phyloP scores from a whole-genome alignment of 495 filamentous ascomycete species.

The Daldinia caldariorum region DNA sequence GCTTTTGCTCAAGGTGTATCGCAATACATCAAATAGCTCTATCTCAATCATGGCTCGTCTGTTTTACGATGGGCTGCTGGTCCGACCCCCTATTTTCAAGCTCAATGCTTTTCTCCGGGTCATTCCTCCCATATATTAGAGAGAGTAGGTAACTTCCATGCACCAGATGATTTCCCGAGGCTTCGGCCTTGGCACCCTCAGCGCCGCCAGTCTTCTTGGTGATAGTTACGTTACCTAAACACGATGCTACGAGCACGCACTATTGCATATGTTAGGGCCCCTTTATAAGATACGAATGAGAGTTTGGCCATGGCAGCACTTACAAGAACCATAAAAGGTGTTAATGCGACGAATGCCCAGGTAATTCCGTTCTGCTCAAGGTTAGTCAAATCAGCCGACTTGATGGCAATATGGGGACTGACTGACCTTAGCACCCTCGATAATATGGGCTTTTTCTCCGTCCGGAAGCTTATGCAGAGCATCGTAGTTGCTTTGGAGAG shows the following conservation, averaged over 20 bases:
- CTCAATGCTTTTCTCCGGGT: background rate
- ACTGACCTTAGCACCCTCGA: conserved; percentile 44
- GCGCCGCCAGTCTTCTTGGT: conserved; percentile 23
- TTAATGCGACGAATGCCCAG: conserved; percentile 65
- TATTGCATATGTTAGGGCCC: conserved; percentile 16
- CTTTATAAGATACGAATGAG: background rate
- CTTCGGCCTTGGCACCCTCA: background rate
- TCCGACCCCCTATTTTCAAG: background rate
- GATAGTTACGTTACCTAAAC: conserved; percentile 67
- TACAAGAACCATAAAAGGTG: conserved; percentile 63
- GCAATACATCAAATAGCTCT: background rate
- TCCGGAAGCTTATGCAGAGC: conserved; percentile 39
- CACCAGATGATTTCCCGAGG: conserved; percentile 14
- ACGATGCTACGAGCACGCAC: conserved; percentile 54
- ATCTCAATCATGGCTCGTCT: background rate
- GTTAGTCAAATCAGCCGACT: conserved; percentile 12
- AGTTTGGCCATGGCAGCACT: conserved; percentile 2
- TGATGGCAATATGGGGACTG: background rate
- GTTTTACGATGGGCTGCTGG: background rate
- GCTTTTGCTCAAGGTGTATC: background rate
- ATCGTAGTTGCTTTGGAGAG: conserved; percentile 28
- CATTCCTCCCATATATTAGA: conserved; percentile 5
- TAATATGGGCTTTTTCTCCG: conserved; percentile 42
- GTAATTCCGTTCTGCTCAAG: conserved; percentile 56
- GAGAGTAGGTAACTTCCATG: conserved; percentile 37